phyloP scores from a whole-genome alignment of 495 filamentous ascomycete genomes.

The Hypoxylon lenormandii region DNA sequence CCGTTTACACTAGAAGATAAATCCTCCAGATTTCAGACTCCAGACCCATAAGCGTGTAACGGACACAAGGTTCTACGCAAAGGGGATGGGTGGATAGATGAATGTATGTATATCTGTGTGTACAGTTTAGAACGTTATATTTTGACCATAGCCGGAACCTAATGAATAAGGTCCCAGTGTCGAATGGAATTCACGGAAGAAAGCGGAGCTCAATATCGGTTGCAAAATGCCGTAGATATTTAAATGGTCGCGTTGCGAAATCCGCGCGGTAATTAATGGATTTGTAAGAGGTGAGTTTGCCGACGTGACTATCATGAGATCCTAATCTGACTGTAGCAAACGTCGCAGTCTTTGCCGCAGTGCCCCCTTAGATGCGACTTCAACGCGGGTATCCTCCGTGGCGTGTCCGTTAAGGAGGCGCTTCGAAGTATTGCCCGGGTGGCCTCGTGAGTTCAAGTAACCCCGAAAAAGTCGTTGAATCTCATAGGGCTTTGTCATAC shows the following conservation, averaged over 20 bases:
- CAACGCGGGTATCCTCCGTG: conserved; percentile 9
- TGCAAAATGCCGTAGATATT: conserved; percentile 6
- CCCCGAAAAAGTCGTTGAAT: conserved; percentile 10
- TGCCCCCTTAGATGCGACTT: conserved; percentile 2
- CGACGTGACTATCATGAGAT: conserved; percentile 41
- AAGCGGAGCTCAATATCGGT: conserved; percentile 30
- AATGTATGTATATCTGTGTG: too few species aligned
- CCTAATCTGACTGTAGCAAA: conserved; percentile 19
- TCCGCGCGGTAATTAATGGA: conserved; percentile 43
- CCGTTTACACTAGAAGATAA: too few species aligned
- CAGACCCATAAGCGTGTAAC: too few species aligned
- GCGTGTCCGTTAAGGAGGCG: conserved; percentile 14
- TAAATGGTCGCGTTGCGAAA: conserved; percentile 24
- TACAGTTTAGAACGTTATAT: conserved; percentile 5
- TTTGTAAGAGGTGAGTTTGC: conserved; percentile 29
- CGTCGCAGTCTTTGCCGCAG: conserved; percentile 7
- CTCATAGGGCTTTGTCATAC: conserved; percentile 1
- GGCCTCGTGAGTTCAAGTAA: conserved; percentile 17
- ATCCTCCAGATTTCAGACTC: too few species aligned
- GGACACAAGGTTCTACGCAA: too few species aligned
- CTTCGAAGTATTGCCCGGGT: too few species aligned
- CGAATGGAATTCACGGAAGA: conserved; percentile 34
- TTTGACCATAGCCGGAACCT: conserved; percentile 3
- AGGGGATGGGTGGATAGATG: too few species aligned
- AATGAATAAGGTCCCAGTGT: conserved; percentile 15